phyloP scores from a whole-genome alignment of 1,284 basidiomycete species.

The Rhodotorula sp. region DNA sequence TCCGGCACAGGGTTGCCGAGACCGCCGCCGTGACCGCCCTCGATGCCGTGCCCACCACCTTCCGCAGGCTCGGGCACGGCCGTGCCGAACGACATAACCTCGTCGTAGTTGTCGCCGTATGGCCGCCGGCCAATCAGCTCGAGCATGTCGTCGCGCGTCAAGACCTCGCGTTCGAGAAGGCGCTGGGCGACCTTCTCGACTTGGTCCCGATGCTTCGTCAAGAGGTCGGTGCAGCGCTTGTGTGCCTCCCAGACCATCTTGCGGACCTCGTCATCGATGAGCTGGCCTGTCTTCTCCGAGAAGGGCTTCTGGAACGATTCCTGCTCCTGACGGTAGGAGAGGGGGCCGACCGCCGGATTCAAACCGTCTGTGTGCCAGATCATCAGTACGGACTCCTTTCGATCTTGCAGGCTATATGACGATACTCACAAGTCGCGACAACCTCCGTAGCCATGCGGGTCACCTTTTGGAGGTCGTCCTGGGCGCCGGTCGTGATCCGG shows the following conservation, averaged over 20 bases:
- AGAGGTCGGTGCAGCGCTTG: constrained; percentile 74
- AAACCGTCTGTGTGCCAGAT: constrained; percentile 83
- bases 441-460: constrained; percentile 97
- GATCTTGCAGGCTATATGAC: no score
- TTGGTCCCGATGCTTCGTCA: constrained; percentile 78
- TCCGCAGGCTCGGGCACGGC: not conserved
- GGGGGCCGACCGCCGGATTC: constrained; percentile 90
- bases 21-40: constrained; percentile 31
- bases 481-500: constrained; percentile 89
- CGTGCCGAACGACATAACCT: constrained; percentile 14
- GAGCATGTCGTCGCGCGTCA: constrained; percentile 88
- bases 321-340: constrained; percentile 83
- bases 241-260: constrained; percentile 94
- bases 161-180: constrained; percentile 89
- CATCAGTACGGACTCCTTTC: no score
- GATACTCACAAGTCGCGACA: constrained; percentile 54
- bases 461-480: constrained; percentile 93
- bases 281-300: constrained; percentile 93
- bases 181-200: constrained; percentile 93
- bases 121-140: constrained; percentile 78
- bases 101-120: constrained; percentile 54
- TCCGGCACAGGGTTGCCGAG: constrained; percentile 21
- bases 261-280: constrained; percentile 82
- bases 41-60: constrained; percentile 25
- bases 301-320: constrained; percentile 96